These are phyloP conservation scores for Morella rubra DNA, from an alignment of 306 rosid genomes.

Conservation along the genomic window DNA sequence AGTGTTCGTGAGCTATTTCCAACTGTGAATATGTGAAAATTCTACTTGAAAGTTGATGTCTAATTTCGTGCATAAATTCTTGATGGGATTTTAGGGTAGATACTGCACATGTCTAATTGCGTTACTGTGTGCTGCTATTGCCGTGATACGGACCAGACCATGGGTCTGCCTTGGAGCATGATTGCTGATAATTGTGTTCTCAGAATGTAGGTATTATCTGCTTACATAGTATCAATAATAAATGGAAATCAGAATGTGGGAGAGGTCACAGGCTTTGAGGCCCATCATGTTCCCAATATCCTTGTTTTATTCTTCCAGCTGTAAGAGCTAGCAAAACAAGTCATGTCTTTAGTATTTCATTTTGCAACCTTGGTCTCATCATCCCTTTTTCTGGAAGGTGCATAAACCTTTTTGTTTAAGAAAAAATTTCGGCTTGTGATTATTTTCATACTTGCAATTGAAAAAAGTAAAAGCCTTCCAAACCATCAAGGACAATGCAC, in stretches of 20 bases:
- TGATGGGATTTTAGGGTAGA: neutral
- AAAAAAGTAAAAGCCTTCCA: neutral
- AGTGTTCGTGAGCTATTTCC: neutral
- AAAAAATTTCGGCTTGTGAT: neutral
- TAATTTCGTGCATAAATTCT: neutral
- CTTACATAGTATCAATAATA: neutral
- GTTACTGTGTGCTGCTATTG: neutral
- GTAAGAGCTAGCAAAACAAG: constrained; percentile 2
- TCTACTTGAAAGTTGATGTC: neutral
- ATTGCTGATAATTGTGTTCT: neutral
- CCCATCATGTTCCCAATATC: neutral
- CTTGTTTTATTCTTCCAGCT: neutral
- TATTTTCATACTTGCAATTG: neutral
- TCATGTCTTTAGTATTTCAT: neutral
- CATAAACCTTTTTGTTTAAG: neutral
- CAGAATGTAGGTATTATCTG: neutral
- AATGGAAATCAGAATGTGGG: neutral
- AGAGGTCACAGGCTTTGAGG: neutral
- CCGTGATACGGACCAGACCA: neutral
- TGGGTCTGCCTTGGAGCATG: neutral
- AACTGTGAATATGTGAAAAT: neutral
- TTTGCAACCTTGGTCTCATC: neutral
- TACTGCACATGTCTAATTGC: neutral
- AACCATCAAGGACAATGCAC: neutral
- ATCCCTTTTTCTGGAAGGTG: neutral